Evolutionary conservation across 2,329 filamentous ascomycete species (phyloP), one percentile per base, ranked within the genome.

Genomic region (Helotiales sp.): DNA sequence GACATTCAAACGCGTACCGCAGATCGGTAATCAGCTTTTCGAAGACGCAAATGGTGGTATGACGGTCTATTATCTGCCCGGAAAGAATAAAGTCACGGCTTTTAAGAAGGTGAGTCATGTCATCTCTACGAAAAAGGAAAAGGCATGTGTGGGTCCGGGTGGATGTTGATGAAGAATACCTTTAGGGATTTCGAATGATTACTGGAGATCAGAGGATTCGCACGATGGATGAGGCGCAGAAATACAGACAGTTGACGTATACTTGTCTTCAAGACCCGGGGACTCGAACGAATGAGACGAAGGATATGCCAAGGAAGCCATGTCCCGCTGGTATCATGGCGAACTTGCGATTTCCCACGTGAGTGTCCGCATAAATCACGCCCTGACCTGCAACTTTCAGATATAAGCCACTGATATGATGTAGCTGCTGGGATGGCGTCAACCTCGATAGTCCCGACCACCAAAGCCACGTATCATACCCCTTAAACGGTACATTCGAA

Each of bases 401-500:
- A n/a, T n/a, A n/a, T n/a, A n/a, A n/a, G n/a, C n/a, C n/a, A n/a
- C 10, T 40, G 34, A 40, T 40, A 8, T 13, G 15, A 7, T 40
- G 13, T 17, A 40, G 37, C 6, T 40, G 37, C 37, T 40, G 37
- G 37, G 37, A 40, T 15, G 37, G 37, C 11, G 17, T 40, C 37
- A 40, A 40, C 37, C 37, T 40, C 37, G 37, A 40, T 15, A 15
- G 10, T 40, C 37, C 37, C 37, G 37, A 40, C 37, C 37, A 40
- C 37, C 37, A 40, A 40, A 52, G 43, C 43, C 59, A 50, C 20
- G 45, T 52, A 15, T n/a, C 63, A 3, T 65, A 61, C 52, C 63
- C 63, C 7, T 24, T 10, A 8, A 60, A 45, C 30, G 63, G 63
- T 6, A 65, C 63, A 8, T 65, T 65, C 24, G 63, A 65, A 32